These are phyloP conservation scores for Helianthus tuberosus DNA, from an alignment of 129 eudicot species.

Conservation along the genomic window DNA sequence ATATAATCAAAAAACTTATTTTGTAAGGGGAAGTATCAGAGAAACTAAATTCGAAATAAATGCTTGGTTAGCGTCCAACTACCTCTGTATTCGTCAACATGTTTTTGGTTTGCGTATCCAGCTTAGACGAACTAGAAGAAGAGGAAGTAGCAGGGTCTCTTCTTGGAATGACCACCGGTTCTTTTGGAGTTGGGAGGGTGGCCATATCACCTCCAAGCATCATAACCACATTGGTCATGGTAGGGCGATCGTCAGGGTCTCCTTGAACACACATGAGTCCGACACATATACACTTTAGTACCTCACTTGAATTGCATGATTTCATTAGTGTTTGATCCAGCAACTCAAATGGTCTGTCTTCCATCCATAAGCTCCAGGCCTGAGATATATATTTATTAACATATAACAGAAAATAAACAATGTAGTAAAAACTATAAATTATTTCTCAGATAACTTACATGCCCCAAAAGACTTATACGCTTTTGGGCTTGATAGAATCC, in stretches of 20 bases:
- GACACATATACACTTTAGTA: conserved; percentile 29
- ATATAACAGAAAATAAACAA: not conserved
- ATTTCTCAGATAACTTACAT: conserved; percentile 33
- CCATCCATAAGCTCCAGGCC: conserved; percentile 36
- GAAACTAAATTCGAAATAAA: not conserved
- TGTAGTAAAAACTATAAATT: not conserved
- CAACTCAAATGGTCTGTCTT: conserved; percentile 22
- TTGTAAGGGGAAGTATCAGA: not conserved
- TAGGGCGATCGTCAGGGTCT: conserved; percentile 34
- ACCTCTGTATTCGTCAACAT: not conserved
- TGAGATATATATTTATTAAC: not conserved
- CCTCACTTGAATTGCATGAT: conserved; percentile 21
- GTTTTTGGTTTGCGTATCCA: conserved; percentile 1
- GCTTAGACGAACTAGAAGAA: conserved; percentile 12
- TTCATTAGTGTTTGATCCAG: conserved; percentile 23
- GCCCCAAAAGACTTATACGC: conserved; percentile 28
- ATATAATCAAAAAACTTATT: no score
- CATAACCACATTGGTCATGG: conserved; percentile 29
- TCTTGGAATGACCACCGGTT: conserved; percentile 30
- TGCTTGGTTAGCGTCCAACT: conserved; percentile 8
- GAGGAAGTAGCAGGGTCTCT: not conserved
- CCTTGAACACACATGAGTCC: conserved; percentile 41
- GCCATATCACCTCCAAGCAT: conserved; percentile 28
- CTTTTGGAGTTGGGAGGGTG: conserved; percentile 36
- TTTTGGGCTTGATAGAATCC: conserved; percentile 30